Evolutionary conservation across 192 early-diverging fungal species (phyloP).

Genomic region (Backusella morwellensis): DNA sequence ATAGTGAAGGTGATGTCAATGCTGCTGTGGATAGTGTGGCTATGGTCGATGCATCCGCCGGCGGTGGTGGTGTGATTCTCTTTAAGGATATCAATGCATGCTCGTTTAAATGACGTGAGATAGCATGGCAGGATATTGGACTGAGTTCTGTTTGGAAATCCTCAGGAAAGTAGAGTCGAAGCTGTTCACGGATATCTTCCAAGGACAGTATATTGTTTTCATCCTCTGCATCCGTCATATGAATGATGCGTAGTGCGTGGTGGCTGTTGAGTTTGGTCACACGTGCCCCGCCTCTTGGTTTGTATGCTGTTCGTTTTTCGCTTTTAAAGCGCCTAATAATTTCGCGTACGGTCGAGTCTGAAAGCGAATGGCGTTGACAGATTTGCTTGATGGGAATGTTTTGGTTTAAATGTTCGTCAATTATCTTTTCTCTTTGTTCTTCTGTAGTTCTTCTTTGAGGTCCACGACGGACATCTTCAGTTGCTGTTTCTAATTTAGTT

Average conservation of each 20-base stretch:
- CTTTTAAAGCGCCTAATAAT: background rate
- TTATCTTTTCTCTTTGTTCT: background rate
- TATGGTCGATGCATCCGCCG: background rate
- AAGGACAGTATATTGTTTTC: background rate
- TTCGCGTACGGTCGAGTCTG: background rate
- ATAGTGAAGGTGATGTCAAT: background rate
- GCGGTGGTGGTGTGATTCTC: background rate
- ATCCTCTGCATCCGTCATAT: background rate
- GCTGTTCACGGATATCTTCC: background rate
- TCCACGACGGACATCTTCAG: background rate
- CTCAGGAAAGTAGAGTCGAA: background rate
- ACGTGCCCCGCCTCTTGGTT: background rate
- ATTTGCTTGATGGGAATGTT: background rate
- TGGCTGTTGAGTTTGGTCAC: background rate
- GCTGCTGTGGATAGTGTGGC: background rate
- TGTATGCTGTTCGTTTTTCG: background rate
- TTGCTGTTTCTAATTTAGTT: background rate
- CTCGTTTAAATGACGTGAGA: background rate
- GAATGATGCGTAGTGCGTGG: background rate
- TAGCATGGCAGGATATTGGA: background rate
- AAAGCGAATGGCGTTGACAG: background rate
- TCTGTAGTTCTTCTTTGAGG: background rate
- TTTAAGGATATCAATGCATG: background rate
- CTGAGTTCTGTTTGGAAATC: background rate
- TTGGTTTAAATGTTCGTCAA: conserved; percentile 1